Evolutionary conservation across 164 flowering plant species (phyloP).

Genomic region (Aristolochia californica): DNA sequence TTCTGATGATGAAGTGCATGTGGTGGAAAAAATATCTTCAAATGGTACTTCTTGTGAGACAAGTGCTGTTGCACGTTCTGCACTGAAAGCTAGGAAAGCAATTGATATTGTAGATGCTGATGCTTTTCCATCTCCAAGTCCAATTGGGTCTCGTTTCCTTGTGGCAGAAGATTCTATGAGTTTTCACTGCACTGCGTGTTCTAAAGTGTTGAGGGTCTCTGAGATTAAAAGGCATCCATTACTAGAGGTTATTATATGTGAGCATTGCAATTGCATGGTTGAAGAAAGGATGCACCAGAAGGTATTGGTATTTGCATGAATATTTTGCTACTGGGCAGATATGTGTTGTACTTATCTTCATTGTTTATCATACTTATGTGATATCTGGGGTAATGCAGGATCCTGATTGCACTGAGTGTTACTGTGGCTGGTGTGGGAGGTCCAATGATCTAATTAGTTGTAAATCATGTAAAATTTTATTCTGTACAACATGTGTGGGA

Average conservation of each 20-base stretch:
- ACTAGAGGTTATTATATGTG: constrained; percentile 62
- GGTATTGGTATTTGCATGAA: constrained; percentile 21
- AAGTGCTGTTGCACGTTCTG: constrained; percentile 16
- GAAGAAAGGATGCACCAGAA: constrained; percentile 38
- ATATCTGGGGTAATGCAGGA: constrained; percentile 28
- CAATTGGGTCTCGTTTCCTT: not conserved
- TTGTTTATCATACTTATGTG: constrained; percentile 1
- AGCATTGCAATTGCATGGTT: constrained; percentile 44
- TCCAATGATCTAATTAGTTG: constrained; percentile 51
- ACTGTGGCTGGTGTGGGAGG: constrained; percentile 85
- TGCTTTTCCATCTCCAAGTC: constrained; percentile 11
- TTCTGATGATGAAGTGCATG: constrained; percentile 41
- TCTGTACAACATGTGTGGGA: constrained; percentile 57
- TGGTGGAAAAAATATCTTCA: constrained; percentile 17
- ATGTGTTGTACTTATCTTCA: too few relatives aligned
- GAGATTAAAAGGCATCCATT: constrained; percentile 63
- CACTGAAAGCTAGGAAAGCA: constrained; percentile 18
- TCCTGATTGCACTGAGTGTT: constrained; percentile 58
- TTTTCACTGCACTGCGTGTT: constrained; percentile 61
- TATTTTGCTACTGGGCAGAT: not conserved
- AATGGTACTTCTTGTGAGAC: constrained; percentile 8
- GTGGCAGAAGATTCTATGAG: constrained; percentile 13
- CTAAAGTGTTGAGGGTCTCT: constrained; percentile 20
- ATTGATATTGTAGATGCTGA: constrained; percentile 10
- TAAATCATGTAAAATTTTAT: constrained; percentile 47